phyloP scores from a whole-genome alignment of 768 basidiomycete species.

The Holtermannia corniformis region DNA sequence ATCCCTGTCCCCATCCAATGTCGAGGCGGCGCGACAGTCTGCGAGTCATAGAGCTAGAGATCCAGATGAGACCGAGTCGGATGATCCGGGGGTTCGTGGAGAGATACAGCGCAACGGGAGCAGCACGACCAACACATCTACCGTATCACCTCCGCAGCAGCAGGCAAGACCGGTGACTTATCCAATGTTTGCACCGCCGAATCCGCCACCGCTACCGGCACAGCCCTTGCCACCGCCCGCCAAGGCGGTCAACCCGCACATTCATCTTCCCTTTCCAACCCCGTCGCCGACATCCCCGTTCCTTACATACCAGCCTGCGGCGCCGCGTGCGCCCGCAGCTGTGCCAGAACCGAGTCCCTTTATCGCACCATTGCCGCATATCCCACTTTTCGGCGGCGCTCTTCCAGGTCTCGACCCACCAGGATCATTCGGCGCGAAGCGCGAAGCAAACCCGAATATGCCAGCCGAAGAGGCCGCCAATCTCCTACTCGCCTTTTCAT shows the following conservation, averaged over 20 bases:
- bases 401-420: neutral
- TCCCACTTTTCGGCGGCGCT: conserved; percentile 30
- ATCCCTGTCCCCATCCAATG: conserved; percentile 3
- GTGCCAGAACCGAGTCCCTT: conserved; percentile 30
- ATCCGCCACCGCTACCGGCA: conserved; percentile 2
- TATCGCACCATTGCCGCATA: conserved; percentile 26
- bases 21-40: neutral
- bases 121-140: neutral
- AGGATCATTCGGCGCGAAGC: neutral
- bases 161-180: neutral
- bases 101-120: conserved; percentile 8
- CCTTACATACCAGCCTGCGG: conserved; percentile 6
- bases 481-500: conserved; percentile 30
- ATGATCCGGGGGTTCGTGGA: conserved; percentile 18
- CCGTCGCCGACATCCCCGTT: conserved; percentile 38
- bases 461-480: conserved; percentile 32
- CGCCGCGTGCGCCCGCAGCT: conserved; percentile 3
- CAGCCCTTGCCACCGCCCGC: conserved; percentile 16
- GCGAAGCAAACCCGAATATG: conserved; percentile 11
- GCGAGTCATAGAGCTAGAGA: neutral
- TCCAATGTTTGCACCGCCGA: conserved; percentile 7
- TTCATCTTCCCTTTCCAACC: conserved; percentile 34
- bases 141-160: neutral
- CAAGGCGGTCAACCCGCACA: conserved; percentile 22
- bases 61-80: conserved; percentile 28